phyloP scores from a whole-genome alignment of 179 eudicot genomes.

The Gypsophila paniculata region DNA sequence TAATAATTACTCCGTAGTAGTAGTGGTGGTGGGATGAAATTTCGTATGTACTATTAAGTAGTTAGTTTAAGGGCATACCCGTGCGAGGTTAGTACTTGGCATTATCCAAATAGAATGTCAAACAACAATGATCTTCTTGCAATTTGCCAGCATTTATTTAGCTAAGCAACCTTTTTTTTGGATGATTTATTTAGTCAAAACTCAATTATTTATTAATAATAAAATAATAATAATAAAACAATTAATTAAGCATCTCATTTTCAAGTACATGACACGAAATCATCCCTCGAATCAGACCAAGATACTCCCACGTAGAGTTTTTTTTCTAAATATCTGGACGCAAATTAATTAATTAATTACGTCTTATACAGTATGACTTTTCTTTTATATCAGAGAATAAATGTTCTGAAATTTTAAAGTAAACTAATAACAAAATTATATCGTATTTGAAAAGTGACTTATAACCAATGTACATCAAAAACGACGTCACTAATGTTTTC shows the following conservation, averaged over 20 bases:
- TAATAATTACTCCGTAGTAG: too few relatives aligned
- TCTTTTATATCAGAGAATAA: too few relatives aligned
- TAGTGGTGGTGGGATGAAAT: too few relatives aligned
- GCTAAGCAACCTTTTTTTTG: slow-evolving; percentile 1
- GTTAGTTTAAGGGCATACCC: not conserved
- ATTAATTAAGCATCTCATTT: not conserved
- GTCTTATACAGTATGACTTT: too few relatives aligned
- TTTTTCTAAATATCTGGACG: too few relatives aligned
- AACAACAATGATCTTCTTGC: not conserved
- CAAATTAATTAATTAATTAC: too few relatives aligned
- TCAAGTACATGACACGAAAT: slow-evolving; percentile 13
- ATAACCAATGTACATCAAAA: too few relatives aligned
- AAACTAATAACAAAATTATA: too few relatives aligned
- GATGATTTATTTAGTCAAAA: slow-evolving; percentile 3
- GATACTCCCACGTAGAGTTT: not conserved
- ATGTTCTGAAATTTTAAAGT: too few relatives aligned
- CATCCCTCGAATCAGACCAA: slow-evolving; percentile 11
- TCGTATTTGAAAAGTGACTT: too few relatives aligned
- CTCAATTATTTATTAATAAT: slow-evolving; percentile 4
- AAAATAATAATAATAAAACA: too few relatives aligned
- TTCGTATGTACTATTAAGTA: not conserved
- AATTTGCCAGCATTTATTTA: not conserved
- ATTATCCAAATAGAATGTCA: not conserved
- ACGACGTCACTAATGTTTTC: too few relatives aligned
- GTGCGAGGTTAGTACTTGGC: not conserved